These are phyloP conservation scores for Ophiocordyceps camponoti-floridani DNA, from an alignment of 2,329 filamentous ascomycete genomes.

Conservation along the genomic window DNA sequence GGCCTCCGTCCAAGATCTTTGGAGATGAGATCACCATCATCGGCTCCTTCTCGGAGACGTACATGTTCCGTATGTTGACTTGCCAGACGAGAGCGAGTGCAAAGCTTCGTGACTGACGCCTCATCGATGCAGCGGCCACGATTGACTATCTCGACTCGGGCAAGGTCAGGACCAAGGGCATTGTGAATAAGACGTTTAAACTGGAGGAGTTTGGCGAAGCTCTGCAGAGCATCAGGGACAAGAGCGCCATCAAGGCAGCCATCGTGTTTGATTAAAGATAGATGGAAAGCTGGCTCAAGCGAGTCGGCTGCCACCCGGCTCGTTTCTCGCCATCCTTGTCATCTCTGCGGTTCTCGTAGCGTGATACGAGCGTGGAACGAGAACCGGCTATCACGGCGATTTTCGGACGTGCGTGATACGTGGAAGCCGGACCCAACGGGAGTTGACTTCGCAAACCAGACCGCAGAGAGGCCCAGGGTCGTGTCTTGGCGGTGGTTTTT, in stretches of 20 bases:
- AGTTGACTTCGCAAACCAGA: too few species aligned
- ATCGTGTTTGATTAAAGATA: conserved; percentile 44
- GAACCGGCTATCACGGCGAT: too few species aligned
- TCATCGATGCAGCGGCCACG: conserved; percentile 17
- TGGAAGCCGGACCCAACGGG: too few species aligned
- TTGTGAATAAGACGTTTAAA: conserved; percentile 57
- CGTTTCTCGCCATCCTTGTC: too few species aligned
- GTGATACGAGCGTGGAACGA: too few species aligned
- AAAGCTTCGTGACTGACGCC: neutral
- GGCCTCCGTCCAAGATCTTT: conserved; percentile 57
- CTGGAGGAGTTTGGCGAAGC: conserved; percentile 58
- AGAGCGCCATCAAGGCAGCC: conserved; percentile 56
- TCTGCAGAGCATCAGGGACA: conserved; percentile 52
- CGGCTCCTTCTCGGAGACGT: conserved; percentile 56
- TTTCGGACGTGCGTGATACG: too few species aligned
- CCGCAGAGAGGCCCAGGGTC: too few species aligned
- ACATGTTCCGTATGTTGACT: conserved; percentile 41
- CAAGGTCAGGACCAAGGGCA: conserved; percentile 45
- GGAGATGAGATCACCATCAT: conserved; percentile 53
- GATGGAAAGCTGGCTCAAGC: neutral
- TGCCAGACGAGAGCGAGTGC: neutral
- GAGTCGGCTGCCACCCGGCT: too few species aligned
- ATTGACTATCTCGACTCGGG: conserved; percentile 37
- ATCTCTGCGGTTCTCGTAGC: too few species aligned
- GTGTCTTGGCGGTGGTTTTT: too few species aligned